Evolutionary conservation across 768 basidiomycete genomes (phyloP).

Genomic region (Coprinopsis sp.): DNA sequence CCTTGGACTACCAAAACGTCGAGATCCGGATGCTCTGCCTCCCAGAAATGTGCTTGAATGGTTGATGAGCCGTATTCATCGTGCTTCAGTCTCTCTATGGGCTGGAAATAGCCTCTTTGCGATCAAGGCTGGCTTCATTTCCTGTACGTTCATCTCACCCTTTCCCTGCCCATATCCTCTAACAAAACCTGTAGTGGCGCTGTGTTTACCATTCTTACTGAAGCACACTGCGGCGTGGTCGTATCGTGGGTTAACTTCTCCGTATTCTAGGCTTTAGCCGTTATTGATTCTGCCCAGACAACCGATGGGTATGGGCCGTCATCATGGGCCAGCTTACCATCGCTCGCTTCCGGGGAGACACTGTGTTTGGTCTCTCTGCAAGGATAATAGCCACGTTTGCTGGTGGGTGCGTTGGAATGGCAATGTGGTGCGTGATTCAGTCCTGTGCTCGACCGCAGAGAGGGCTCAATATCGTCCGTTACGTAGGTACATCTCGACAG

Average conservation of each 20-base stretch:
- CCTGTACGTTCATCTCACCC: background rate
- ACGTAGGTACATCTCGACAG: conserved; percentile 66
- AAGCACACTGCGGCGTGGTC: conserved; percentile 51
- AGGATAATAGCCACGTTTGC: conserved; percentile 62
- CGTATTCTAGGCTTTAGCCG: conserved; percentile 2
- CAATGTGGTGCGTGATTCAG: conserved; percentile 51
- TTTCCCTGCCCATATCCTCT: background rate
- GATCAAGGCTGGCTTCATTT: conserved; percentile 61
- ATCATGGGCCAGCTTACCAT: conserved; percentile 75
- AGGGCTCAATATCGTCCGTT: background rate
- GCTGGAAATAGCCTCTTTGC: conserved; percentile 65
- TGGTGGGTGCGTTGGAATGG: conserved; percentile 58
- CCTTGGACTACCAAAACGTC: conserved; percentile 49
- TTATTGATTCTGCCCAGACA: conserved; percentile 32
- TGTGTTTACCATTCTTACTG: conserved; percentile 58
- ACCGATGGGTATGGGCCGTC: conserved; percentile 68
- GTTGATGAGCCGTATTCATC: conserved; percentile 43
- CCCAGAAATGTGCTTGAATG: conserved; percentile 57
- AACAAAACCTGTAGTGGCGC: conserved; percentile 25
- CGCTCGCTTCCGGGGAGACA: conserved; percentile 71
- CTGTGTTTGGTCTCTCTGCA: conserved; percentile 57
- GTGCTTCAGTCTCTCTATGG: conserved; percentile 33
- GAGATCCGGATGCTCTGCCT: conserved; percentile 74
- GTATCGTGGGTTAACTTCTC: conserved; percentile 38
- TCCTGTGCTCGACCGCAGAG: background rate